These are phyloP conservation scores for Malbranchea zuffiana DNA, from an alignment of 2,329 filamentous ascomycete genomes.

Conservation along the genomic window DNA sequence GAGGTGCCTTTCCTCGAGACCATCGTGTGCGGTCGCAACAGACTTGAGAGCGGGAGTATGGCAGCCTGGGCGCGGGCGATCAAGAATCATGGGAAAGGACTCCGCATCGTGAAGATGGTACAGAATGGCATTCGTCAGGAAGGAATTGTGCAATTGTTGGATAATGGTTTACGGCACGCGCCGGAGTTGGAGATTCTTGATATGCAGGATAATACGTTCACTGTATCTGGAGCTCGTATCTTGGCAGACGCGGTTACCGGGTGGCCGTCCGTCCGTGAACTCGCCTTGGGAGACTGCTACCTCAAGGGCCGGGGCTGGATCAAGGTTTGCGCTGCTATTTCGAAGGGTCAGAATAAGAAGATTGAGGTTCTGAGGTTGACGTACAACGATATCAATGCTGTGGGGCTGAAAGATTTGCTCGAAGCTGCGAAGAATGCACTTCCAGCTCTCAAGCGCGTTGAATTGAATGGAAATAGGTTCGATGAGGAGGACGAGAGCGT, in stretches of 20 bases:
- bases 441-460: conserved; percentile 69
- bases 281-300: conserved; percentile 82
- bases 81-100: conserved; percentile 61
- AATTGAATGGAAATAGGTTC: conserved; percentile 95
- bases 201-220: conserved; percentile 97
- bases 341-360: conserved; percentile 63
- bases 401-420: conserved; percentile 60
- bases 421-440: conserved; percentile 57
- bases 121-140: conserved; percentile 96
- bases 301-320: conserved; percentile 67
- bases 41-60: conserved; percentile 94
- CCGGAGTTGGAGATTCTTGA: conserved; percentile 64
- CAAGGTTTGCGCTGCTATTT: conserved; percentile 61
- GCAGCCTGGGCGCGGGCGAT: conserved; percentile 84
- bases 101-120: conserved; percentile 89
- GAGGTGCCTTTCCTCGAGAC: conserved; percentile 79
- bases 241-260: conserved; percentile 61
- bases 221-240: conserved; percentile 63
- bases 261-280: conserved; percentile 68
- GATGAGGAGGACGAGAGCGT: conserved; percentile 70
- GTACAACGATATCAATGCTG: conserved; percentile 84
- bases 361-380: conserved; percentile 74
- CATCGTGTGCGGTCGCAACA: conserved; percentile 92
- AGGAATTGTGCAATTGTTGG: conserved; percentile 72
- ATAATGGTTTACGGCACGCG: conserved; percentile 63